Evolutionary conservation across 345 rosid genomes (phyloP), one percentile per base, ranked within the genome.

Genomic region (Linum tenue): DNA sequence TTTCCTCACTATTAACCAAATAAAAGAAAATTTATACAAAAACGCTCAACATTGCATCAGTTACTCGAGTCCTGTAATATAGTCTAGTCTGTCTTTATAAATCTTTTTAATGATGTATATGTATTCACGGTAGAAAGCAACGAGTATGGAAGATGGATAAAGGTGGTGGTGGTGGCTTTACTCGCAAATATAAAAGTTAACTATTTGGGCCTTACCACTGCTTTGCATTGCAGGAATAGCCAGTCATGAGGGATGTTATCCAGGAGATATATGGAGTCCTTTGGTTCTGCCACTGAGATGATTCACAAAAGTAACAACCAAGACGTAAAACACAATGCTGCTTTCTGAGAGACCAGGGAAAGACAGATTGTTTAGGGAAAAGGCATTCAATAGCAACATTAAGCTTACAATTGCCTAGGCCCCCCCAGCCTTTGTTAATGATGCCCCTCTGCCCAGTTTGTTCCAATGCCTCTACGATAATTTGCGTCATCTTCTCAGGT

Each of bases 351-450:
- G 41, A 61, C 38, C 14, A 48, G 14, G 31, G 31, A 51, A 15
- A 15, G 43, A 55, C 53, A 63, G 36, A 60, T 16, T 39, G 10
- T 3, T 56, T 35, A 57, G 42, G 11, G 44, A 56, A 57, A 50
- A n/a, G 36, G 56, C 31, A 43, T 51, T 17, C 39, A 62, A 22
- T 11, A 59, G 8, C n/a, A 42, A 56, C 4, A 50, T 37, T 48
- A 70, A 69, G 77, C 94, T 66, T 79, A 91, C 97, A 75, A 69
- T 88, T 77, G 69, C 97, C 97, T 70, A 91, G 89, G 69, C 97
- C 97, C 69, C 97, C 97, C 99, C 99, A 95, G 63, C 99, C 99
- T 84, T 89, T 91, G 75, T 91, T 91, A 66, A 95, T 95, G 79
- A 91, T 88, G 74, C 96, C 97, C 82, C 97, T 80, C 78, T 91